phyloP scores from a whole-genome alignment of 2,329 filamentous ascomycete species.

The Apiospora hydei region DNA sequence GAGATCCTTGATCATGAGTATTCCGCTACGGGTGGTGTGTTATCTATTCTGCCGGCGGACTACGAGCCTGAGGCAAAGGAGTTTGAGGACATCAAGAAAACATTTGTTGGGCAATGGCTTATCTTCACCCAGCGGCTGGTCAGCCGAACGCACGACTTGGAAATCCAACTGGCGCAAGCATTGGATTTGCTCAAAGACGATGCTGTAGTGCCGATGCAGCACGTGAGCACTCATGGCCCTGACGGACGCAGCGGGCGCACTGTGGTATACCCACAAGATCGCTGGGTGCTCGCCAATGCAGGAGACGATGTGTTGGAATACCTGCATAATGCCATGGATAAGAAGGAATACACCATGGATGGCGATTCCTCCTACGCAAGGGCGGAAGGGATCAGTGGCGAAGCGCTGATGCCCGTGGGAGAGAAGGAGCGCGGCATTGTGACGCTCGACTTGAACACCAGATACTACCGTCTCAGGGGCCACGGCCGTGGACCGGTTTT shows the following conservation, averaged over 20 bases:
- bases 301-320: conserved; percentile 58
- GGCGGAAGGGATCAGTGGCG: conserved; percentile 50
- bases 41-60: conserved; percentile 60
- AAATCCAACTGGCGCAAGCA: conserved; percentile 58
- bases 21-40: conserved; percentile 60
- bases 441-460: conserved; percentile 55
- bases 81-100: conserved; percentile 52
- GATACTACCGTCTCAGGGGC: conserved; percentile 60
- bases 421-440: conserved; percentile 54
- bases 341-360: conserved; percentile 50
- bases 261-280: conserved; percentile 62
- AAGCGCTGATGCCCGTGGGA: conserved; percentile 43
- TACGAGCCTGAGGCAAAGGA: conserved; percentile 46
- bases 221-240: conserved; percentile 60
- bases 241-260: conserved; percentile 60
- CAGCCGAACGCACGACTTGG: conserved; percentile 63
- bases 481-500: conserved; percentile 57
- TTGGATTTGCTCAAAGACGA: conserved; percentile 59
- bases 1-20: conserved; percentile 68
- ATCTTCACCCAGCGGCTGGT: conserved; percentile 61
- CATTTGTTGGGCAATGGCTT: conserved; percentile 65
- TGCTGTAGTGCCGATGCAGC: conserved; percentile 57
- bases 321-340: conserved; percentile 57
- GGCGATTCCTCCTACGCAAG: conserved; percentile 45
- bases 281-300: conserved; percentile 62